These are phyloP conservation scores for Chloranthus sessilifolius DNA, from an alignment of 164 flowering plant genomes.

Conservation along the genomic window DNA sequence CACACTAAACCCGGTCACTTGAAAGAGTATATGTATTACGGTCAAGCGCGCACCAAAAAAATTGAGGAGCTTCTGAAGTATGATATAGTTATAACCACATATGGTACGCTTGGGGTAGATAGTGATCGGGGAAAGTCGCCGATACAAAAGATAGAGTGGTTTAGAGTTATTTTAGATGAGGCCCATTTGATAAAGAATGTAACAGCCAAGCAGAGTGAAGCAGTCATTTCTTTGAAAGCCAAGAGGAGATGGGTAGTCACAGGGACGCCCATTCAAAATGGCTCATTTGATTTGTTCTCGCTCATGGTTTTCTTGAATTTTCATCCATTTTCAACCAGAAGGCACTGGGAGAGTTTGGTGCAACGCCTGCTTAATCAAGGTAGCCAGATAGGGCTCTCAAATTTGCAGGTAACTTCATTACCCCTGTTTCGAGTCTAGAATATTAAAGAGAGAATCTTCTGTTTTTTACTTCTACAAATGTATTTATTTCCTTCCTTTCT, in stretches of 20 bases:
- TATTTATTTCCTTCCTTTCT: too few relatives aligned
- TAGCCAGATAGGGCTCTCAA: constrained; percentile 45
- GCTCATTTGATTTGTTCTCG: constrained; percentile 77
- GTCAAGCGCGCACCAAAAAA: constrained; percentile 55
- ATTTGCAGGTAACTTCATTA: constrained; percentile 63
- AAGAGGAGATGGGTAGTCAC: constrained; percentile 86
- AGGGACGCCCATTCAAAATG: constrained; percentile 90
- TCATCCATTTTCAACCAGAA: constrained; percentile 79
- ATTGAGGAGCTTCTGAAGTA: constrained; percentile 50
- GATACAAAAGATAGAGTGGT: constrained; percentile 64
- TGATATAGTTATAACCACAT: constrained; percentile 85
- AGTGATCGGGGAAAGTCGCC: constrained; percentile 34
- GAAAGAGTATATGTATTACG: constrained; percentile 73
- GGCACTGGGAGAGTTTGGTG: constrained; percentile 67
- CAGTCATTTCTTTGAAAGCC: constrained; percentile 61
- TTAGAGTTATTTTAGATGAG: constrained; percentile 85
- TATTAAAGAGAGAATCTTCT: too few relatives aligned
- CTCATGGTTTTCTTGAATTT: constrained; percentile 77
- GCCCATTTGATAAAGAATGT: constrained; percentile 83
- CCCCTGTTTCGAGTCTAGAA: too few relatives aligned
- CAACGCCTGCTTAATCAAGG: constrained; percentile 70
- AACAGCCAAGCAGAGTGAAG: constrained; percentile 52
- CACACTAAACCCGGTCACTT: constrained; percentile 61
- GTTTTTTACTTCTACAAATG: too few relatives aligned
- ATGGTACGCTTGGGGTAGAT: constrained; percentile 63